Conservation (phyloP, 2,329 filamentous ascomycete species). For the Colletotrichum sp. region DNA sequence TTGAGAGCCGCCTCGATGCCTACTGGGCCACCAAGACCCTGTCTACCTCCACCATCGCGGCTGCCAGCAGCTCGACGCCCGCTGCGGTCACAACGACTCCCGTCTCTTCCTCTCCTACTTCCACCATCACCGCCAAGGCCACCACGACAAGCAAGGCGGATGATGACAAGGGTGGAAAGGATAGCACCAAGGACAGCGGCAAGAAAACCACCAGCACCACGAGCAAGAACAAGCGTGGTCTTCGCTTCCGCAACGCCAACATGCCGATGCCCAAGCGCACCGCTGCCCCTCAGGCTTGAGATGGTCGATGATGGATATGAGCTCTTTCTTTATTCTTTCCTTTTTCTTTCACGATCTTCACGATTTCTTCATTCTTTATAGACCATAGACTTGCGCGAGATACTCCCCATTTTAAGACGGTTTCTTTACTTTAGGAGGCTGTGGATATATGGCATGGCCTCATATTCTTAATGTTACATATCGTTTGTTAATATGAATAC, state of each 20-base stretch:
- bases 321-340: neutral
- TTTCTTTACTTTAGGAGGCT: neutral
- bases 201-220: neutral
- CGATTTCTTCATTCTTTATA: neutral
- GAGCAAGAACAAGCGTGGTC: neutral
- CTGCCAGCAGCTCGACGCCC: neutral
- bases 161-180: neutral
- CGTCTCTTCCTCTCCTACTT: neutral
- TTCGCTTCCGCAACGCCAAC: slow-evolving; percentile 1
- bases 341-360: neutral
- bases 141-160: neutral
- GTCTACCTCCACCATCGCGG: neutral
- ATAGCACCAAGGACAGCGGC: neutral
- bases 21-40: slow-evolving; percentile 31
- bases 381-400: neutral
- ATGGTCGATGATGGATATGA: fast-evolving
- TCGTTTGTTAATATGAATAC: no score
- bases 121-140: neutral
- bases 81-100: neutral
- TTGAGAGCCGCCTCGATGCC: slow-evolving; percentile 31
- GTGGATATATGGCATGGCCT: neutral
- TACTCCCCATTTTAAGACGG: neutral
- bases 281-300: neutral
- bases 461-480: neutral
- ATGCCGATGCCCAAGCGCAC: slow-evolving; percentile 8